phyloP scores from a whole-genome alignment of 2,329 filamentous ascomycete genomes.

The Verticillium alfalfae region DNA sequence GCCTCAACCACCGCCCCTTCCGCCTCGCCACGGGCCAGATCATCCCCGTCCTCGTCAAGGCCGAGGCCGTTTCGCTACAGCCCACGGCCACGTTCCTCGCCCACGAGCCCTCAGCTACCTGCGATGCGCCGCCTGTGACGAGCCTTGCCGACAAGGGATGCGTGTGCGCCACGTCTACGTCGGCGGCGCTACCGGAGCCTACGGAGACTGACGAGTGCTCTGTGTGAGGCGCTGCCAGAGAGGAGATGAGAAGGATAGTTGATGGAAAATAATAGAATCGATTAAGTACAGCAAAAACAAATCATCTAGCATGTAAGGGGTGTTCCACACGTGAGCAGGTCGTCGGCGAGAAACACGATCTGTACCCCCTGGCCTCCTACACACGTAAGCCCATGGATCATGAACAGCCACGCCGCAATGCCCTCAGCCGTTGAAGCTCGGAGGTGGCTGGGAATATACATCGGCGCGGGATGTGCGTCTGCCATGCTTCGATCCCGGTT shows the following conservation, averaged over 20 bases:
- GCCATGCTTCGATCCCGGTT: not conserved
- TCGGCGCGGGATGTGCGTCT: not conserved
- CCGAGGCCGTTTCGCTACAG: constrained; percentile 32
- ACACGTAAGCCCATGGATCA: too few species aligned
- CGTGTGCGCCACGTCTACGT: constrained; percentile 26
- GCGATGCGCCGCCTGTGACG: constrained; percentile 35
- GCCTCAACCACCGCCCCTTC: constrained; percentile 58
- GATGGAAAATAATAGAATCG: not conserved
- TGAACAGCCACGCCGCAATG: not conserved
- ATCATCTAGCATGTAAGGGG: too few species aligned
- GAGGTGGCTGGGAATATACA: not conserved
- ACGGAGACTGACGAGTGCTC: constrained; percentile 2
- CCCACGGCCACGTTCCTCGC: constrained; percentile 24
- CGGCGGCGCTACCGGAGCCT: constrained; percentile 6
- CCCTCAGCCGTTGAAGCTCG: not conserved
- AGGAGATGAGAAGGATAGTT: not conserved
- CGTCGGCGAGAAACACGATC: too few species aligned
- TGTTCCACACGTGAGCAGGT: too few species aligned
- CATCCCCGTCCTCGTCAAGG: constrained; percentile 62
- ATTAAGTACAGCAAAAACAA: too few species aligned
- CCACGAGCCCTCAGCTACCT: constrained; percentile 36
- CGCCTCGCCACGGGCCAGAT: constrained; percentile 59
- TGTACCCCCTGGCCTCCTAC: too few species aligned
- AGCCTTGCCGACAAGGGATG: constrained; percentile 34
- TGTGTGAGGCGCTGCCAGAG: too few species aligned